Evolutionary conservation across 148 eudicot species (phyloP).

Genomic region (Heliosperma pusillum): DNA sequence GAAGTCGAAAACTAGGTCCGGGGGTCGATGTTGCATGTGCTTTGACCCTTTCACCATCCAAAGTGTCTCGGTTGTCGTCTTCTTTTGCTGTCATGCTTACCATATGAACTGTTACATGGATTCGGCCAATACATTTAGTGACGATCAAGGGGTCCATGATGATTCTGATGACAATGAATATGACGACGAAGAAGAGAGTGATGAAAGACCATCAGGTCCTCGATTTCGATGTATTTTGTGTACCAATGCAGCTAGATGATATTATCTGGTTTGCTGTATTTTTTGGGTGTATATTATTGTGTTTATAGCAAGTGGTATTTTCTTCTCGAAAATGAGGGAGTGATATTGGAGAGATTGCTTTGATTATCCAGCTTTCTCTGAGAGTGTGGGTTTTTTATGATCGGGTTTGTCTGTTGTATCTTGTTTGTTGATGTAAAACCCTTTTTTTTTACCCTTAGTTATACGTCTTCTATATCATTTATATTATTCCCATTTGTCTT

Average conservation of each 20-base stretch:
- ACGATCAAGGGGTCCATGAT: slow-evolving; percentile 37
- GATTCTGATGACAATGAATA: slow-evolving; percentile 37
- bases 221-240: slow-evolving; percentile 80
- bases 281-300: neutral
- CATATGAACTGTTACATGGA: slow-evolving; percentile 80
- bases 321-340: slow-evolving; percentile 6
- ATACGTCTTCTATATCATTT: neutral
- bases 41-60: slow-evolving; percentile 85
- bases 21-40: slow-evolving; percentile 90
- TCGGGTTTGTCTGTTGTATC: slow-evolving; percentile 7
- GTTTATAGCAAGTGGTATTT: slow-evolving; percentile 3
- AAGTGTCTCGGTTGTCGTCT: slow-evolving; percentile 58
- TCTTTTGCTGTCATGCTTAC: slow-evolving; percentile 93
- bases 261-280: slow-evolving; percentile 29
- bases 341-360: neutral
- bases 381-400: slow-evolving; percentile 27
- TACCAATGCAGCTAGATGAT: slow-evolving; percentile 80
- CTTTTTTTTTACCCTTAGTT: no score
- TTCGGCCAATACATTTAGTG: slow-evolving; percentile 48
- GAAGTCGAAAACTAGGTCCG: slow-evolving; percentile 74
- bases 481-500: neutral
- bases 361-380: slow-evolving; percentile 13
- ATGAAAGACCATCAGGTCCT: slow-evolving; percentile 34
- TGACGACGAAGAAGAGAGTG: slow-evolving; percentile 49
- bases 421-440: slow-evolving; percentile 6